Evolutionary conservation across 2,329 filamentous ascomycete genomes (phyloP), one percentile per base, ranked within the genome.

Genomic region (Talaromyces piceae): DNA sequence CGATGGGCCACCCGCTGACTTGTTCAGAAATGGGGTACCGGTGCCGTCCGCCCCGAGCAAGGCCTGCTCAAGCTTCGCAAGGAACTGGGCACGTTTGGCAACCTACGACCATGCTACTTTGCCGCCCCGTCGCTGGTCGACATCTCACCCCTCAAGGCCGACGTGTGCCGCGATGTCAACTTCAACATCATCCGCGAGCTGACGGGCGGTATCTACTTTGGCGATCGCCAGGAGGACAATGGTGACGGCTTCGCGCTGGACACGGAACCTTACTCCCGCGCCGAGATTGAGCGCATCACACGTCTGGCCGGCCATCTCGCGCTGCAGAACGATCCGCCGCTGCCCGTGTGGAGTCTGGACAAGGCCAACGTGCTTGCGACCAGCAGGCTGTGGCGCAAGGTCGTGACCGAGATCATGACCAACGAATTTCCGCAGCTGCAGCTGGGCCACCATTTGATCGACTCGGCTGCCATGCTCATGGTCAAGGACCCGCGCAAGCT

Each of bases 331-430:
- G 77, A 86, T 67, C 87, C 88, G 1, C 87, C 87, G 1, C 77
- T 84, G 31, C 86, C 85, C 50, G 88, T 96, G 44, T 88, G 83
- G 84, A 88, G 82, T 65, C 74, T 96, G 64, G 93, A 97, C 73
- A 97, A 97, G 82, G 93, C 91, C 51, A 97, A 97, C 66, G 91
- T 97, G 47, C 80, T 97, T 57, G 91, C 91, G 1, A 95, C 91
- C 12, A 88, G 84, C 66, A 77, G 91, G 39, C 75, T 97, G 62
- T 97, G 91, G 91, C 79, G 91, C 55, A 91, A 87, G 75, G 86
- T 87, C 2, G 86, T 95, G 41, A 83, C 81, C 37, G 88, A 95
- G 73, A 79, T 90, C 53, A 91, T 95, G 79, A 80, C 78, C 59
- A 84, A 84, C 58, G 91, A 96, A 77, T 97, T 94, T 74, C 90